These are phyloP conservation scores for Dactylellina parvicollis DNA, from an alignment of 2,329 filamentous ascomycete species.

Conservation along the genomic window DNA sequence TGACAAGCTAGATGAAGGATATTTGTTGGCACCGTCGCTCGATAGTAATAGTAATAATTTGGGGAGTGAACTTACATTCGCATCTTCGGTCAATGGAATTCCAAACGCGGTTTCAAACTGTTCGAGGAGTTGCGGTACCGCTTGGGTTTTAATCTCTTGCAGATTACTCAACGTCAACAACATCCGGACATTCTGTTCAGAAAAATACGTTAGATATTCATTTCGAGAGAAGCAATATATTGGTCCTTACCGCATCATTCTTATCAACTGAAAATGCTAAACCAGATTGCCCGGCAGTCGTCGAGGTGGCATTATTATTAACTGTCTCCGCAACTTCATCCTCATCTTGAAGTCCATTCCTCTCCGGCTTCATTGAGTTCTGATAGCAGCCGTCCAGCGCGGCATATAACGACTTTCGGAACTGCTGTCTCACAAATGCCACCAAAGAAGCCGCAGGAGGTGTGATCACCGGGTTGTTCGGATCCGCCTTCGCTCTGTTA, in stretches of 20 bases:
- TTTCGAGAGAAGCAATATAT: background rate
- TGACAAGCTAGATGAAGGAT: conserved; percentile 70
- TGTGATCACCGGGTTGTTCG: conserved; percentile 79
- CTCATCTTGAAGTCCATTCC: conserved; percentile 68
- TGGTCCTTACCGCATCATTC: conserved; percentile 52
- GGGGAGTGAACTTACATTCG: conserved; percentile 65
- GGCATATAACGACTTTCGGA: conserved; percentile 93
- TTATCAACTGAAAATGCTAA: conserved; percentile 52
- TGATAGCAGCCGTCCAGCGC: conserved; percentile 95
- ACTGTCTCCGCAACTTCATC: conserved; percentile 66
- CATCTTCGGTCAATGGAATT: conserved; percentile 92
- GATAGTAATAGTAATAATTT: background rate
- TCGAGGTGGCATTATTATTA: conserved; percentile 51
- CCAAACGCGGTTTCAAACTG: conserved; percentile 95
- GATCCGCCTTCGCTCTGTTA: conserved; percentile 80
- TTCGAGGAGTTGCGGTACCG: conserved; percentile 86
- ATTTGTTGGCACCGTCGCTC: background rate
- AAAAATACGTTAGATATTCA: background rate
- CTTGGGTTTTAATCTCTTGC: conserved; percentile 79
- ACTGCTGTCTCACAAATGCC: conserved; percentile 89
- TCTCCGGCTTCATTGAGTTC: conserved; percentile 82
- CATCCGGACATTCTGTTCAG: conserved; percentile 82
- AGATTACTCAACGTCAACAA: conserved; percentile 94
- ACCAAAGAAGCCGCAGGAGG: conserved; percentile 87
- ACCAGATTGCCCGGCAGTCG: conserved; percentile 39